These are phyloP conservation scores for Podila verticillata DNA, from an alignment of 192 early-diverging fungal genomes.

Conservation along the genomic window DNA sequence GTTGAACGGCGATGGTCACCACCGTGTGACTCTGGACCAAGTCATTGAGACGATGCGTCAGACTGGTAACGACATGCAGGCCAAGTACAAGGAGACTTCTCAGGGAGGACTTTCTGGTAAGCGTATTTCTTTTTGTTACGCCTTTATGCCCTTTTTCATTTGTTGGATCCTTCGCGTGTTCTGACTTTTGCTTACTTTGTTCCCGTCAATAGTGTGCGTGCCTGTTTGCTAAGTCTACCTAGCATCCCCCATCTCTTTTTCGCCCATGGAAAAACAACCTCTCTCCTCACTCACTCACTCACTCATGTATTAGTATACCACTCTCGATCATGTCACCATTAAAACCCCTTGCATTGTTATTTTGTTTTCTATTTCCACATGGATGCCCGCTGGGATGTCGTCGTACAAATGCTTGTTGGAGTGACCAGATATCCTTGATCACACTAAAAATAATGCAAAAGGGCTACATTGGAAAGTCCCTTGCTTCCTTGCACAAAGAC, in stretches of 20 bases:
- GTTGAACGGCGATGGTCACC: constrained; percentile 91
- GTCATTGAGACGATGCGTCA: constrained; percentile 97
- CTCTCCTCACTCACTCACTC: no score
- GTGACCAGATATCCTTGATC: no score
- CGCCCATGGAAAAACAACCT: background rate
- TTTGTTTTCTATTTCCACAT: no score
- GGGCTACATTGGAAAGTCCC: no score
- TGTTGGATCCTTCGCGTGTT: no score
- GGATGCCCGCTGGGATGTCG: no score
- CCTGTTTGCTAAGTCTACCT: constrained; percentile 2
- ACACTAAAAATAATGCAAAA: no score
- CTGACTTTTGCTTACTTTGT: background rate
- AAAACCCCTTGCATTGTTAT: no score
- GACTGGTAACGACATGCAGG: constrained; percentile 91
- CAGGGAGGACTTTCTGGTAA: constrained; percentile 94
- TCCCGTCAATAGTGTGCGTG: constrained; percentile 1
- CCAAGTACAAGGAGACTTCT: constrained; percentile 97
- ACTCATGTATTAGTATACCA: no score
- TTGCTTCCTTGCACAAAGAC: no score
- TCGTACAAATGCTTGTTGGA: no score
- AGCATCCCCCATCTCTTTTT: background rate
- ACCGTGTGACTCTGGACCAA: constrained; percentile 92
- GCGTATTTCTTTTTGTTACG: background rate
- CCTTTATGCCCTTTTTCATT: background rate
- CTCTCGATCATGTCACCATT: no score